Conservation (phyloP, 1,284 basidiomycete genomes). For the Sphaerobolus stellatus region DNA sequence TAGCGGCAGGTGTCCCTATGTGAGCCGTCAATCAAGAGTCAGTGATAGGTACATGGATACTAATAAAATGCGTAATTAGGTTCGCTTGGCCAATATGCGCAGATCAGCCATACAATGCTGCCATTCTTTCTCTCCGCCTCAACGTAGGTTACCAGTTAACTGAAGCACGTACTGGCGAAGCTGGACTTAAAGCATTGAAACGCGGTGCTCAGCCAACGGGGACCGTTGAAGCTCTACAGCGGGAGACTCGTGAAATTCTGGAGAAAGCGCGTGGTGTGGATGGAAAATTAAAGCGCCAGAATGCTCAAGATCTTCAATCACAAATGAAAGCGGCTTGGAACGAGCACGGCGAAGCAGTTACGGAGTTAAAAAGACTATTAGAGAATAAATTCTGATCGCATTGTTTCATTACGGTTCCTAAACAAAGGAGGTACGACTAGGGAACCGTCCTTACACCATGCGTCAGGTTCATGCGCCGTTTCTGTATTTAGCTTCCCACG, state of each 20-base stretch:
- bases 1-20: too few relatives aligned
- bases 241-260: constrained; percentile 19
- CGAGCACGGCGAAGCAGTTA: not conserved
- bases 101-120: constrained; percentile 24
- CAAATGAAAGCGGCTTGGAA: not conserved
- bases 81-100: constrained; percentile 24
- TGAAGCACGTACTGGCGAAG: constrained; percentile 21
- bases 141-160: constrained; percentile 25
- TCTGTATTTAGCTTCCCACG: too few relatives aligned
- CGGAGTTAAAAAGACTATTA: not conserved
- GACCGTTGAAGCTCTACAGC: constrained; percentile 21
- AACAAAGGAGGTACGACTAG: too few relatives aligned
- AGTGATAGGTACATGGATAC: too few relatives aligned
- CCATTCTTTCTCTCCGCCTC: constrained; percentile 17
- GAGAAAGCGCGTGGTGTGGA: constrained; percentile 20
- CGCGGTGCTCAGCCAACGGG: constrained; percentile 17
- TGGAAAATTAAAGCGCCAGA: constrained; percentile 19
- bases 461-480: too few relatives aligned
- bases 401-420: not conserved
- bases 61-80: too few relatives aligned
- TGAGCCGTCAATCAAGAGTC: too few relatives aligned
- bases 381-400: not conserved
- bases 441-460: too few relatives aligned
- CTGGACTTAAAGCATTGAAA: constrained; percentile 19
- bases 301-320: constrained; percentile 5